A percentile compares a stretch with the other conserved stretches of the same genome.
These are phyloP conservation scores for Sporothrix schenckii DNA, from an alignment of 2,329 filamentous ascomycete genomes.

Conservation along the genomic window DNA sequence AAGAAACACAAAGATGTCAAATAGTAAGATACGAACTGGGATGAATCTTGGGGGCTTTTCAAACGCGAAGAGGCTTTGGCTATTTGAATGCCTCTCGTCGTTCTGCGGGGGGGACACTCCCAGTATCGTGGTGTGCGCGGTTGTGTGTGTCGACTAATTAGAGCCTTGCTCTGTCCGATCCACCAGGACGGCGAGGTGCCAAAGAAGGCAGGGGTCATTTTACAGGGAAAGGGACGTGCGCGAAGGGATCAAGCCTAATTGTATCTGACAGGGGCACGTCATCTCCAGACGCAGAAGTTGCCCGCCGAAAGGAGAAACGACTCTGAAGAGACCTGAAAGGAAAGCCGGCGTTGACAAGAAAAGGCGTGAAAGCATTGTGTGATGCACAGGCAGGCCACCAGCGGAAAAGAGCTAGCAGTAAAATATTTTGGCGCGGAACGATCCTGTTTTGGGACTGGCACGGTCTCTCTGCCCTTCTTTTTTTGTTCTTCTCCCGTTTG, in stretches of 20 bases:
- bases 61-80: not conserved
- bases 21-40: not conserved
- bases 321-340: not conserved
- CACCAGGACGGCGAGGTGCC: conserved; percentile 32
- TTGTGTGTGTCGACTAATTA: not conserved
- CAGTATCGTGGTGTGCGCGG: not conserved
- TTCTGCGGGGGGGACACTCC: not conserved
- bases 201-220: not conserved
- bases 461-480: not conserved
- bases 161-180: conserved; percentile 1
- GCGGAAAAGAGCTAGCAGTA: not conserved
- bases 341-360: not conserved
- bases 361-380: not conserved
- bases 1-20: not conserved
- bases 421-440: conserved; percentile 21
- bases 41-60: not conserved
- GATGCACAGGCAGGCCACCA: not conserved
- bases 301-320: not conserved
- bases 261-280: not conserved
- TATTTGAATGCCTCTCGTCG: conserved; percentile 9
- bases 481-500: not conserved
- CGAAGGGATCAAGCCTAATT: not conserved
- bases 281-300: not conserved
- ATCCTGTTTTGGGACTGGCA: conserved; percentile 11
- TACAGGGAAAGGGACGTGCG: not conserved